These are phyloP conservation scores for Fraxinus angustifolia DNA, from an alignment of 305 asterid species.

Conservation along the genomic window DNA sequence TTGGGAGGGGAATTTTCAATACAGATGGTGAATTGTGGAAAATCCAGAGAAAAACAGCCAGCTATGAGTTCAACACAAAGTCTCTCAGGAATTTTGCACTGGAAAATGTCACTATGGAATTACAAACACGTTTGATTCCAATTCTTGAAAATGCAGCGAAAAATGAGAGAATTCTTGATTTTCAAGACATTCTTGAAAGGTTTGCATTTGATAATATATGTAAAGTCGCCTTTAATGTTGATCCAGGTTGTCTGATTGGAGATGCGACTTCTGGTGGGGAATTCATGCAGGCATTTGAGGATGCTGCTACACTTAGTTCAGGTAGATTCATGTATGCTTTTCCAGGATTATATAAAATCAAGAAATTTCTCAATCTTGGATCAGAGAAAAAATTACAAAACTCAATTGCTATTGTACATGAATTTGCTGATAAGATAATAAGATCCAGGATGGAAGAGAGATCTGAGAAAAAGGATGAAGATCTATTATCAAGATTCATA, in stretches of 20 bases:
- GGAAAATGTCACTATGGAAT: conserved; percentile 48
- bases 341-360: conserved; percentile 31
- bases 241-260: conserved; percentile 58
- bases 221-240: conserved; percentile 61
- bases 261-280: conserved; percentile 43
- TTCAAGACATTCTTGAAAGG: conserved; percentile 60
- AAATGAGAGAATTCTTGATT: conserved; percentile 29
- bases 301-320: conserved; percentile 55
- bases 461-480: conserved; percentile 43
- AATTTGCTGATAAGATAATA: conserved; percentile 63
- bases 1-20: conserved; percentile 63
- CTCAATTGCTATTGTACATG: conserved; percentile 46
- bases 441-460: conserved; percentile 42
- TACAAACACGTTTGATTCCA: conserved; percentile 43
- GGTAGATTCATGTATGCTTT: conserved; percentile 61
- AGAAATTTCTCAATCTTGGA: conserved; percentile 47
- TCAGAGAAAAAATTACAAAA: conserved; percentile 46
- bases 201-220: conserved; percentile 68
- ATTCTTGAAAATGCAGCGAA: conserved; percentile 35
- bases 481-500: conserved; percentile 60
- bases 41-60: conserved; percentile 63
- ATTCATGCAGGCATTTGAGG: conserved; percentile 69
- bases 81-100: conserved; percentile 62
- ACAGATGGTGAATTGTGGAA: conserved; percentile 54
- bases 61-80: conserved; percentile 66